Evolutionary conservation across 1,284 basidiomycete genomes (phyloP), one percentile per base, ranked within the genome.

Genomic region (Kalmanozyma brasiliensis): DNA sequence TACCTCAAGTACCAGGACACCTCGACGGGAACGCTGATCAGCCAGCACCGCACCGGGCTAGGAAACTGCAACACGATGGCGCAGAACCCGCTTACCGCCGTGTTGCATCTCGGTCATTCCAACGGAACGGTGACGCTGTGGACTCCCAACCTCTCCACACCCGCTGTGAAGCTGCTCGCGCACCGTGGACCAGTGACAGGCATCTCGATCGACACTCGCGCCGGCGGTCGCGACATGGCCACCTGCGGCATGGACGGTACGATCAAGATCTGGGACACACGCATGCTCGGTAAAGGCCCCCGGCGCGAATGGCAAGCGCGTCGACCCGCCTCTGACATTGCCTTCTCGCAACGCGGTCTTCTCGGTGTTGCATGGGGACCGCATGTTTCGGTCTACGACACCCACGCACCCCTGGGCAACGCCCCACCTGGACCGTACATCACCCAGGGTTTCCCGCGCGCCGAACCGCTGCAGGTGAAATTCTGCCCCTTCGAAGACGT

Each of bases 1-100:
- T 93, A 90, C 82, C 86, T 98, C 1, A 95, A 95, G 84, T 99
- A 98, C 83, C 94, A 96, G 84, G 95, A 99, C 81, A 94, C 92
- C 0, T 94, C 94, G 2, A 98, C 94, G 0, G 95, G 95, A 16
- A 87, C 89, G 57, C 86, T 97, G 51, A 86, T 98, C 33, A 88
- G 89, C 35, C 90, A 94, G 82, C 93, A 95, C 81, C 88, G 92
- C n/a, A 77, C 79, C 3, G 78, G 78, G 0, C 43, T 82, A 5
- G 95, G 96, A 10, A 87, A 91, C 23, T 94, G 92, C 71, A 87
- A 86, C 22, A 88, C 91, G 29, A 92, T 98, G 89, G 86, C 92
- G 0, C 94, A 98, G 84, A 98, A 98, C 82, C 84, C 86, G 7
- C 71, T 80, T 90, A 96, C 84, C 91, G 94, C 93, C 16, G 93